Percentiles rank a stretch among this genome's conserved stretches.
These are phyloP conservation scores for Suhomyces maxii DNA, from an alignment of 1,139 yeast genomes.

Conservation along the genomic window DNA sequence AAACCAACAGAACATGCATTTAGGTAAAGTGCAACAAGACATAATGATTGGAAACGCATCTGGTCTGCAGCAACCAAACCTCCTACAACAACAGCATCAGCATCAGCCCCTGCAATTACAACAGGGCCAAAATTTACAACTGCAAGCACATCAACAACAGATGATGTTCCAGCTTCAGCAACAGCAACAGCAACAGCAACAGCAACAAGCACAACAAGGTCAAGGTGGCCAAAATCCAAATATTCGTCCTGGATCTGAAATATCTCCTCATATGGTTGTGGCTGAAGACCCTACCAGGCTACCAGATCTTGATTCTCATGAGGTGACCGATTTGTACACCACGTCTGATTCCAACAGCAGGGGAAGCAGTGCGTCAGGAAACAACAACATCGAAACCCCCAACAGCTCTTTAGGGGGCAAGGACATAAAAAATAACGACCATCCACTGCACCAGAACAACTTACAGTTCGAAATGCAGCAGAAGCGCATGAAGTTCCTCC, in stretches of 20 bases:
- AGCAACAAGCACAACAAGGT: conserved; percentile 2
- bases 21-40: not conserved
- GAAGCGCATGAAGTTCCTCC: conserved; percentile 16
- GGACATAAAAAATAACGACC: not conserved
- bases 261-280: conserved; percentile 6
- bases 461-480: conserved; percentile 18
- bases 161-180: not conserved
- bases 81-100: conserved; percentile 3
- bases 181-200: conserved; percentile 2
- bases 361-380: conserved; percentile 1
- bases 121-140: conserved; percentile 5
- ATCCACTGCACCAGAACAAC: conserved; percentile 13
- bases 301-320: not conserved
- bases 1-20: not conserved
- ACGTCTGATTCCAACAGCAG: conserved; percentile 4
- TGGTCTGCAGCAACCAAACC: not conserved
- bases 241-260: not conserved
- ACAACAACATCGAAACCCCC: conserved; percentile 3
- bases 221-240: not conserved
- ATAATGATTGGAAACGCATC: not conserved
- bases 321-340: not conserved
- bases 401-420: conserved; percentile 1
- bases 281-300: conserved; percentile 2
- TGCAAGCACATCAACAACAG: not conserved
- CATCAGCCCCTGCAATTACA: conserved; percentile 3